Conservation (phyloP, 2,329 filamentous ascomycete species). For the Ceratocystis ficicola region DNA sequence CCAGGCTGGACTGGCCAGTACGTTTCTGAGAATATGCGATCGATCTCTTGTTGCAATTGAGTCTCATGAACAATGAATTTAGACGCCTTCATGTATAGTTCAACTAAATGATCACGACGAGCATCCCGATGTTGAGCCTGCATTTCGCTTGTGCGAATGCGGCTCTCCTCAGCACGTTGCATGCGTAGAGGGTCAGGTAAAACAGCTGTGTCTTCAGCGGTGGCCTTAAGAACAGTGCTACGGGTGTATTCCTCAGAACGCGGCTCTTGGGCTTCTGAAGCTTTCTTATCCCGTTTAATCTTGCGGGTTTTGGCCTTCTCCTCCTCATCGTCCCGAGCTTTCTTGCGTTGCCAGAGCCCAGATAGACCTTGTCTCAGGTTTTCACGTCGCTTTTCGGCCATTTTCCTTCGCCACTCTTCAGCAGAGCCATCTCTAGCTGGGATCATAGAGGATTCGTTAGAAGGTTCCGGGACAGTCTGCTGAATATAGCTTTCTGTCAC, state of each 20-base stretch:
- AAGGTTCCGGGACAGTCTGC: conserved; percentile 45
- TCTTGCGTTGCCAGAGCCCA: conserved; percentile 56
- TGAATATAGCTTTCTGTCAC: conserved; percentile 47
- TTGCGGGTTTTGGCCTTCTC: conserved; percentile 35
- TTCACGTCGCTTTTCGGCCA: conserved; percentile 58
- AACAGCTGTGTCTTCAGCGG: conserved; percentile 38
- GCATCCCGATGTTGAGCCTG: conserved; percentile 43
- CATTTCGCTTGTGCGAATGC: conserved; percentile 33
- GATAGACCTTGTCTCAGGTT: conserved; percentile 61
- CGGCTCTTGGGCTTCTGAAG: conserved; percentile 52
- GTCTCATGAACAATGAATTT: conserved; percentile 74
- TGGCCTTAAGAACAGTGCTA: conserved; percentile 47
- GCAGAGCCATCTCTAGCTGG: conserved; percentile 30
- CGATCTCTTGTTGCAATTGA: conserved; percentile 62
- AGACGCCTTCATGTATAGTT: conserved; percentile 79
- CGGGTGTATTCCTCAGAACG: conserved; percentile 68
- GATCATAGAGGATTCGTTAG: conserved; percentile 29
- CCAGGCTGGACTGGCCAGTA: conserved; percentile 34
- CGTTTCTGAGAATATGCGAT: conserved; percentile 60
- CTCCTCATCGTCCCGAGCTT: conserved; percentile 31
- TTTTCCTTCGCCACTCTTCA: conserved; percentile 54
- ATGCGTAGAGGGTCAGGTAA: conserved; percentile 52
- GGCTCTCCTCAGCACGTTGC: conserved; percentile 38
- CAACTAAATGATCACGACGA: conserved; percentile 61
- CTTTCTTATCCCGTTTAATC: conserved; percentile 36